These are phyloP conservation scores for Hippophae rhamnoides DNA, from an alignment of 306 rosid species.

Conservation along the genomic window DNA sequence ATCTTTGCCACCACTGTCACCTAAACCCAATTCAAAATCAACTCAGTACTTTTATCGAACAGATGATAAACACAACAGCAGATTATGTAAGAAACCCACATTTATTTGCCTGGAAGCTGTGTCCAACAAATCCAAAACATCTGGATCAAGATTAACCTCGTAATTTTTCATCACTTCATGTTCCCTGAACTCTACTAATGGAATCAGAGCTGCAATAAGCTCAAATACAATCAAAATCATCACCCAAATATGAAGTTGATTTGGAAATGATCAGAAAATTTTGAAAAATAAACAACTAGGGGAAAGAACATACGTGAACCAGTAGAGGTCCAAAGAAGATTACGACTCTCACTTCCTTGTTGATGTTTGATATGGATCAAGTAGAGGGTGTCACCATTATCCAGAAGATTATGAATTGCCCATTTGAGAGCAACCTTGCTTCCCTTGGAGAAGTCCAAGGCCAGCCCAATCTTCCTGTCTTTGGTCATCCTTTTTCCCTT, in stretches of 20 bases:
- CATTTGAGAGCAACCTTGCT: slow-evolving; percentile 68
- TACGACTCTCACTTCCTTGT: slow-evolving; percentile 26
- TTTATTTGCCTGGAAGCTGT: slow-evolving; percentile 41
- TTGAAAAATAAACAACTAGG: neutral
- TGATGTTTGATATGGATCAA: slow-evolving; percentile 41
- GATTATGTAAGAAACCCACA: slow-evolving; percentile 20
- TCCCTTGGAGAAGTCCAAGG: slow-evolving; percentile 59
- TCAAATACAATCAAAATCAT: neutral
- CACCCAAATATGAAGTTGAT: neutral
- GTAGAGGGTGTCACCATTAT: slow-evolving; percentile 56
- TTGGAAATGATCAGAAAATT: neutral
- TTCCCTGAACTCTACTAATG: slow-evolving; percentile 44
- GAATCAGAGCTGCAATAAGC: slow-evolving; percentile 48
- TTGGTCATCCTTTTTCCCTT: slow-evolving; percentile 33
- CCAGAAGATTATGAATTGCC: slow-evolving; percentile 55
- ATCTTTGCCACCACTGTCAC: slow-evolving; percentile 44
- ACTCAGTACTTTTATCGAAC: neutral
- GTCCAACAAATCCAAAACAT: slow-evolving; percentile 57
- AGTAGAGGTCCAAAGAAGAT: slow-evolving; percentile 33
- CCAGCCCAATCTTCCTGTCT: slow-evolving; percentile 59
- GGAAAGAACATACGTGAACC: slow-evolving; percentile 50
- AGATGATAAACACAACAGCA: neutral
- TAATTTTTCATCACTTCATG: slow-evolving; percentile 33
- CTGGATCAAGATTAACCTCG: slow-evolving; percentile 39
- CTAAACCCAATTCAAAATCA: slow-evolving; percentile 19